These are phyloP conservation scores for Hordeum vulgare DNA, from an alignment of 176 grass and related monocot species.

Conservation along the genomic window MorexV3_pseudomolecules_assembly NC_058520.1:28803994-28804493, in stretches of 20 bases:
- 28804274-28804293: constrained; percentile 22
- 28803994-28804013: constrained; percentile 49
- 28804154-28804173: constrained; percentile 89
- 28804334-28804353: constrained; percentile 57
- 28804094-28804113: constrained; percentile 64
- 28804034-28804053: constrained; percentile 68
- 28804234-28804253: constrained; percentile 77
- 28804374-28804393: constrained; percentile 39
- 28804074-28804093: constrained; percentile 39
- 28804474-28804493: constrained; percentile 62
- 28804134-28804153: constrained; percentile 57
- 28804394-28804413: constrained; percentile 85
- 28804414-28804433: constrained; percentile 41
- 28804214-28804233: constrained; percentile 63
- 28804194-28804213: constrained; percentile 48
- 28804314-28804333: constrained; percentile 45
- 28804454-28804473: constrained; percentile 70
- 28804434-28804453: constrained; percentile 40
- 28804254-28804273: constrained; percentile 62
- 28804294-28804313: constrained; percentile 54
- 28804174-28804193: constrained; percentile 56
- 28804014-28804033: neutral
- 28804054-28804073: constrained; percentile 46
- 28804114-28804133: constrained; percentile 39
- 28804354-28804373: constrained; percentile 62